Evolutionary conservation across 257 asterid genomes (phyloP).

Genomic region (Capsicum pubescens): DNA sequence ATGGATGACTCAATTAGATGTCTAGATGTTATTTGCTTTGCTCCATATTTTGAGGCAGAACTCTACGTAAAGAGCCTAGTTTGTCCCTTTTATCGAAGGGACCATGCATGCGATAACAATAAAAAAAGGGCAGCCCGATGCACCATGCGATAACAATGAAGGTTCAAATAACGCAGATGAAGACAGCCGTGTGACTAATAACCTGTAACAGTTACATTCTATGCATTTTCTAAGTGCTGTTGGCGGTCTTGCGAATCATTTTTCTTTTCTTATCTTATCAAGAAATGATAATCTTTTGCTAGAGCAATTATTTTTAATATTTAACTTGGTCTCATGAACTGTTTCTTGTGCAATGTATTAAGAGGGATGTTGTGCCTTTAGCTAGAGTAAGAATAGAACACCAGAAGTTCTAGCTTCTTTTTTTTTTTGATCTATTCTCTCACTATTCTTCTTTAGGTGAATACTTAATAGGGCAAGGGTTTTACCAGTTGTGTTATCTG

Average conservation of each 20-base stretch:
- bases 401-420: constrained; percentile 2
- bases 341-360: background rate
- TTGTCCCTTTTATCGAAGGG: background rate
- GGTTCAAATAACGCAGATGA: background rate
- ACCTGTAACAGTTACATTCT: background rate
- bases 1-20: constrained; percentile 35
- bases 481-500: no score
- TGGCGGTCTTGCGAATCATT: background rate
- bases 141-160: background rate
- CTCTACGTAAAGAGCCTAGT: constrained; percentile 55
- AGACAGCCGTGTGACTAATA: background rate
- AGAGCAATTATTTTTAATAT: background rate
- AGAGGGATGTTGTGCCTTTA: background rate
- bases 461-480: background rate
- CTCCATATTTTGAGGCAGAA: constrained; percentile 27
- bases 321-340: background rate
- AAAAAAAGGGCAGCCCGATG: background rate
- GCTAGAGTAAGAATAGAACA: background rate
- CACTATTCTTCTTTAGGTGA: background rate
- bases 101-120: background rate
- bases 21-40: constrained; percentile 32
- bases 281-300: constrained; percentile 5
- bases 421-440: background rate
- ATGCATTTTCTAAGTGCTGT: constrained; percentile 2
- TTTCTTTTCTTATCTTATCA: background rate